A percentile compares a stretch with the other conserved stretches of the same genome.
These are phyloP conservation scores for Pleurotus ostreatus DNA, from an alignment of 768 basidiomycete genomes.

Conservation along the genomic window DNA sequence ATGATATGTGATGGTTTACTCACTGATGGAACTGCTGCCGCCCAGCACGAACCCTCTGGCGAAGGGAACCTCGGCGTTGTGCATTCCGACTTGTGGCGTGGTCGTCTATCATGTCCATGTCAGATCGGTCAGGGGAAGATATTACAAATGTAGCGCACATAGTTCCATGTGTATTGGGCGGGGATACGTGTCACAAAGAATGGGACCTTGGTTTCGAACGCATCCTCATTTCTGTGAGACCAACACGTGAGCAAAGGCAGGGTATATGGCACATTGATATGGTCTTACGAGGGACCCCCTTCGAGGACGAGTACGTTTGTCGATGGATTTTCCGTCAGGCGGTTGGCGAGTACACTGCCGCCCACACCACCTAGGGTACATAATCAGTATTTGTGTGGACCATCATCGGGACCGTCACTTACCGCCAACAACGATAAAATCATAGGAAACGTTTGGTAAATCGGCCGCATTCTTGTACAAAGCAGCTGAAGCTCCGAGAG, in stretches of 20 bases:
- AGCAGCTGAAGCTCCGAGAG: not conserved
- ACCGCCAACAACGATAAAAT: constrained; percentile 11
- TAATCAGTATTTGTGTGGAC: not conserved
- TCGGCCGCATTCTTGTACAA: not conserved
- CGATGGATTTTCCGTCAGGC: constrained; percentile 2
- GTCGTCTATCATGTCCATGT: constrained; percentile 12
- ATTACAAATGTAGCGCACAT: not conserved
- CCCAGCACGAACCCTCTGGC: constrained; percentile 17
- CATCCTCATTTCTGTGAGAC: constrained; percentile 8
- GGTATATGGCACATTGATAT: too few relatives aligned
- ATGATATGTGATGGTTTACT: not conserved
- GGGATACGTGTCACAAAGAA: constrained; percentile 1
- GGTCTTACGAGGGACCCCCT: constrained; percentile 1
- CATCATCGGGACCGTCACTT: not conserved
- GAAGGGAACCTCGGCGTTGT: constrained; percentile 11
- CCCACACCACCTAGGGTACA: not conserved
- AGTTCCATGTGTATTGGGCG: constrained; percentile 8
- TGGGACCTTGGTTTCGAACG: constrained; percentile 9
- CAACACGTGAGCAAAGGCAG: too few relatives aligned
- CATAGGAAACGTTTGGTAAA: constrained; percentile 1
- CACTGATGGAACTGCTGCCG: constrained; percentile 13
- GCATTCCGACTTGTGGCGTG: constrained; percentile 14
- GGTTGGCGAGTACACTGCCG: constrained; percentile 6
- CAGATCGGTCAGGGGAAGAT: not conserved
- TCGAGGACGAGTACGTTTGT: constrained; percentile 5